Evolutionary conservation across 768 basidiomycete genomes (phyloP).

Genomic region (Dioszegia aurantiaca): DNA sequence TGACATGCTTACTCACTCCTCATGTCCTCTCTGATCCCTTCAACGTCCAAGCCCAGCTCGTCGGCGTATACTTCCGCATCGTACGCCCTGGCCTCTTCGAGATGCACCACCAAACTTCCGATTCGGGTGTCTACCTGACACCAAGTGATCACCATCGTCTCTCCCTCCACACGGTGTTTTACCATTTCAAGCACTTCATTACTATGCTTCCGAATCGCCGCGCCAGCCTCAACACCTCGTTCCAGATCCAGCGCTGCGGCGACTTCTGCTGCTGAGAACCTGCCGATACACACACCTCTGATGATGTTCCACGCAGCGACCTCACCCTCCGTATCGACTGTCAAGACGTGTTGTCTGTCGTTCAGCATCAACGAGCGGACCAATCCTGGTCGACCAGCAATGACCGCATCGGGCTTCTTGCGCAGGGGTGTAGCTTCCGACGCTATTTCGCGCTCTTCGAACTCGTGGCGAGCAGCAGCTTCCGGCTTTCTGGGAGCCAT

Average conservation of each 20-base stretch:
- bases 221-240: conserved; percentile 26
- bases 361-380: conserved; percentile 74
- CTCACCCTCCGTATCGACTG: conserved; percentile 81
- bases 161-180: conserved; percentile 87
- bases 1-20: conserved; percentile 62
- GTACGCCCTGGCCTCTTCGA: conserved; percentile 76
- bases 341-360: conserved; percentile 83
- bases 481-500: neutral
- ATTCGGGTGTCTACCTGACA: conserved; percentile 83
- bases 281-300: conserved; percentile 69
- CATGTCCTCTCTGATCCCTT: conserved; percentile 69
- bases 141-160: conserved; percentile 81
- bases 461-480: conserved; percentile 28
- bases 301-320: conserved; percentile 93
- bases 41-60: conserved; percentile 71
- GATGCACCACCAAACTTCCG: conserved; percentile 79
- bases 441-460: conserved; percentile 67
- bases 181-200: conserved; percentile 79
- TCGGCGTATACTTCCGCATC: conserved; percentile 95
- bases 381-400: conserved; percentile 70
- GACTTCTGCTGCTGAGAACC: conserved; percentile 66
- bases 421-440: conserved; percentile 65
- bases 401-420: conserved; percentile 64
- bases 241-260: conserved; percentile 45
- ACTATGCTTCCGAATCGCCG: conserved; percentile 35